A percentile compares a stretch with the other conserved stretches of the same genome.
phyloP scores from a whole-genome alignment of 2,329 filamentous ascomycete species.

The Penicillium sp. region DNA sequence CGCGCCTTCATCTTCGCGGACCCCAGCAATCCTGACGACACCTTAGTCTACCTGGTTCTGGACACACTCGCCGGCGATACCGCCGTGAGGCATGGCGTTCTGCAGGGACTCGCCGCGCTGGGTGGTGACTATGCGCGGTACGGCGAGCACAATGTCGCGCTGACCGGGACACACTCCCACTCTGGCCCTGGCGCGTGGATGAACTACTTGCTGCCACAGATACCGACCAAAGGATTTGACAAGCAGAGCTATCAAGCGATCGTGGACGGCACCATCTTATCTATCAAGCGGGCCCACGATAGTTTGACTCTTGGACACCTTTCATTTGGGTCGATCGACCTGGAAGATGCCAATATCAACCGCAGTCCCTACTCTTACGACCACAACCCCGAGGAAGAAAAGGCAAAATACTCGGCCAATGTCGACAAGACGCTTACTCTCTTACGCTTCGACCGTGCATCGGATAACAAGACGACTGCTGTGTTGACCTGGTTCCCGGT shows the following conservation, averaged over 20 bases:
- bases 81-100: slow-evolving; percentile 81
- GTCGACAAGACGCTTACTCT: slow-evolving; percentile 80
- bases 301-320: slow-evolving; percentile 70
- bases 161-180: slow-evolving; percentile 92
- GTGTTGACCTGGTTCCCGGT: slow-evolving; percentile 89
- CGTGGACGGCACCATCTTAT: slow-evolving; percentile 79
- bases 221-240: slow-evolving; percentile 84
- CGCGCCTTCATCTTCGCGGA: slow-evolving; percentile 85
- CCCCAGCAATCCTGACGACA: slow-evolving; percentile 64
- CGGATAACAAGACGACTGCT: slow-evolving; percentile 75
- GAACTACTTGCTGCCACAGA: slow-evolving; percentile 90
- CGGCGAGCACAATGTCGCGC: slow-evolving; percentile 76
- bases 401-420: slow-evolving; percentile 64
- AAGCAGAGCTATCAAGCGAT: slow-evolving; percentile 86
- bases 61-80: slow-evolving; percentile 89
- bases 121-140: slow-evolving; percentile 76
- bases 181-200: slow-evolving; percentile 89
- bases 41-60: slow-evolving; percentile 84
- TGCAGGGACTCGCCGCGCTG: slow-evolving; percentile 69
- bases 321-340: slow-evolving; percentile 67
- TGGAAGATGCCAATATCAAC: slow-evolving; percentile 81
- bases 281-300: slow-evolving; percentile 79
- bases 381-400: slow-evolving; percentile 77
- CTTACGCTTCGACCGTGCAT: slow-evolving; percentile 73
- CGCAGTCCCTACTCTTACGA: slow-evolving; percentile 86